Evolutionary conservation across 2,329 filamentous ascomycete genomes (phyloP).

Genomic region (Aspergillus aculeatinus): DNA sequence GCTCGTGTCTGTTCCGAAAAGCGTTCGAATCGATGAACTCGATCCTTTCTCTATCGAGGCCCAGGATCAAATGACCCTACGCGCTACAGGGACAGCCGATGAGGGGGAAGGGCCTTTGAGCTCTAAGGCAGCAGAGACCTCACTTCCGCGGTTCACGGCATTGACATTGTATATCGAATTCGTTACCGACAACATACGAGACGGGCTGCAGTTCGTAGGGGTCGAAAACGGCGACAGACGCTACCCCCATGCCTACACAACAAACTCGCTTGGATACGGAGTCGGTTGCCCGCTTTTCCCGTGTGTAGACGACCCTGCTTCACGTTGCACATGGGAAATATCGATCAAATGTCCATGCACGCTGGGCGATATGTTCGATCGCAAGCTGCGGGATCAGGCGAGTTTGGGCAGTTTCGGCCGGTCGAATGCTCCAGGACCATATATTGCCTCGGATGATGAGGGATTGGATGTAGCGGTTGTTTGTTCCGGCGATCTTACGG

Average conservation of each 20-base stretch:
- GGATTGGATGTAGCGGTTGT: constrained; percentile 84
- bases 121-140: constrained; percentile 38
- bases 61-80: constrained; percentile 45
- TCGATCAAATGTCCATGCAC: constrained; percentile 84
- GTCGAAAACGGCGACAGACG: constrained; percentile 74
- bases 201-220: constrained; percentile 90
- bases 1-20: constrained; percentile 58
- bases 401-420: constrained; percentile 19
- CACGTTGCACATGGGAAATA: constrained; percentile 82
- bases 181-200: constrained; percentile 68
- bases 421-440: constrained; percentile 32
- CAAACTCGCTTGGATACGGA: constrained; percentile 74
- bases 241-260: constrained; percentile 90
- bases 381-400: constrained; percentile 29
- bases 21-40: constrained; percentile 61
- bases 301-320: constrained; percentile 81
- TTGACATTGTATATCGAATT: constrained; percentile 73
- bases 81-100: constrained; percentile 38
- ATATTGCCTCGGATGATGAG: constrained; percentile 73
- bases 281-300: constrained; percentile 86
- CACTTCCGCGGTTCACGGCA: constrained; percentile 55
- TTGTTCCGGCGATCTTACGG: constrained; percentile 83
- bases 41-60: constrained; percentile 54
- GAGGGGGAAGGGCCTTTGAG: constrained; percentile 38
- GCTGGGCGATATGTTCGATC: constrained; percentile 69